Percentiles rank a stretch among this genome's conserved stretches.
Evolutionary conservation across 306 rosid genomes (phyloP).

Genomic region (Cucurbita argyrosperma): DNA sequence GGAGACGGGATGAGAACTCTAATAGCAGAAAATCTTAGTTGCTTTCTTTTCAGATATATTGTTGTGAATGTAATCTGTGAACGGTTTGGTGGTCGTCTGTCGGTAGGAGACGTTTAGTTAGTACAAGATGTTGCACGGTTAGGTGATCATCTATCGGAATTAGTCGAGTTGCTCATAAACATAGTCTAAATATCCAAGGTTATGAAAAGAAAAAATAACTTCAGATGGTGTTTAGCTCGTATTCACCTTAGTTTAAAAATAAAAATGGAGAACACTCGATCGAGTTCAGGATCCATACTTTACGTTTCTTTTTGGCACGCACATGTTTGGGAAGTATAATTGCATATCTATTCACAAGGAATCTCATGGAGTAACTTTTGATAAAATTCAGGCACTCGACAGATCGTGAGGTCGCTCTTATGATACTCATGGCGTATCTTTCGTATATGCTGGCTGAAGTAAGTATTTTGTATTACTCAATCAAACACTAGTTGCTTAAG

Average conservation of each 20-base stretch:
- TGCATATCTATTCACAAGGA: background rate
- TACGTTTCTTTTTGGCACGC: background rate
- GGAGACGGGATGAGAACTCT: background rate
- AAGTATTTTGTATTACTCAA: slow-evolving; percentile 19
- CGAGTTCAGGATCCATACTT: background rate
- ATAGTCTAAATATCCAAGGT: background rate
- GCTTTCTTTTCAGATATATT: background rate
- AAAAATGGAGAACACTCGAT: too few species aligned
- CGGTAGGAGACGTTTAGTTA: background rate
- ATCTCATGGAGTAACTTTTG: background rate
- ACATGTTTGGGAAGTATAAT: background rate
- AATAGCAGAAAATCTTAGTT: background rate
- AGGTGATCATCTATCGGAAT: background rate
- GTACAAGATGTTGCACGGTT: background rate
- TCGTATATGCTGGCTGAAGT: slow-evolving; percentile 97
- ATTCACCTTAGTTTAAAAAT: too few species aligned
- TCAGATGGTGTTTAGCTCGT: background rate
- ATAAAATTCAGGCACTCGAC: slow-evolving; percentile 76
- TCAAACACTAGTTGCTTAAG: background rate
- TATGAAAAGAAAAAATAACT: background rate
- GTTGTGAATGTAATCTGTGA: background rate
- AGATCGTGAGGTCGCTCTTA: slow-evolving; percentile 92
- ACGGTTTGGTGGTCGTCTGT: background rate
- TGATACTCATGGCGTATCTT: slow-evolving; percentile 98
- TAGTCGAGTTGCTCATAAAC: background rate